Conservation (phyloP, 305 asterid genomes). For the Fraxinus ornus region DNA sequence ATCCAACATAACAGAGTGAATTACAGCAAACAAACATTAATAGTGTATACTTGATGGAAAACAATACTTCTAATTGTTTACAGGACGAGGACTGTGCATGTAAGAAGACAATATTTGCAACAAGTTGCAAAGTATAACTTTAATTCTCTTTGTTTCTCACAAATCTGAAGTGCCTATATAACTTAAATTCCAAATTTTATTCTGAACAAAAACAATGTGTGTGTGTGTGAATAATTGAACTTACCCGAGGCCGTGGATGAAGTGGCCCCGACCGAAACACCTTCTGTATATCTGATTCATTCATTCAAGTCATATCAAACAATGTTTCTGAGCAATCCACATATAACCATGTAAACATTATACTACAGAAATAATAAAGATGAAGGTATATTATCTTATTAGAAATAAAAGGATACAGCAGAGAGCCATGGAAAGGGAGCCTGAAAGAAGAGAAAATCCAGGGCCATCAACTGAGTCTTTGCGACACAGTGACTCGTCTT, state of each 20-base stretch:
- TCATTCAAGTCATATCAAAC: slow-evolving; percentile 40
- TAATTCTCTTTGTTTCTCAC: neutral
- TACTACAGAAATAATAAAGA: slow-evolving; percentile 6
- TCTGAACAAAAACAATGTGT: neutral
- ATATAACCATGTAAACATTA: neutral
- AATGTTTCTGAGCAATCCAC: slow-evolving; percentile 22
- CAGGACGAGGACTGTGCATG: neutral
- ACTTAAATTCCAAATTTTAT: neutral
- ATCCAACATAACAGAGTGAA: slow-evolving; percentile 20
- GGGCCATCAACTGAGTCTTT: slow-evolving; percentile 63
- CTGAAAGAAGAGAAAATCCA: slow-evolving; percentile 76
- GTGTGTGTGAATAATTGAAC: slow-evolving; percentile 18
- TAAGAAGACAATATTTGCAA: neutral
- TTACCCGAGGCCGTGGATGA: slow-evolving; percentile 91
- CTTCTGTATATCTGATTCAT: slow-evolving; percentile 66
- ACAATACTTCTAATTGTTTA: neutral
- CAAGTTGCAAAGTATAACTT: neutral
- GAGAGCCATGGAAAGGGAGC: slow-evolving; percentile 91
- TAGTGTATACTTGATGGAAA: neutral
- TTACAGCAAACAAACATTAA: neutral
- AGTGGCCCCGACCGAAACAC: slow-evolving; percentile 80
- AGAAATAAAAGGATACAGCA: slow-evolving; percentile 66
- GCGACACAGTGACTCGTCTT: slow-evolving; percentile 56
- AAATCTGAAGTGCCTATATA: neutral
- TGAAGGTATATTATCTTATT: neutral